These are phyloP conservation scores for Mucor sp. DNA, from an alignment of 371 early-diverging fungal genomes.

Conservation along the genomic window DNA sequence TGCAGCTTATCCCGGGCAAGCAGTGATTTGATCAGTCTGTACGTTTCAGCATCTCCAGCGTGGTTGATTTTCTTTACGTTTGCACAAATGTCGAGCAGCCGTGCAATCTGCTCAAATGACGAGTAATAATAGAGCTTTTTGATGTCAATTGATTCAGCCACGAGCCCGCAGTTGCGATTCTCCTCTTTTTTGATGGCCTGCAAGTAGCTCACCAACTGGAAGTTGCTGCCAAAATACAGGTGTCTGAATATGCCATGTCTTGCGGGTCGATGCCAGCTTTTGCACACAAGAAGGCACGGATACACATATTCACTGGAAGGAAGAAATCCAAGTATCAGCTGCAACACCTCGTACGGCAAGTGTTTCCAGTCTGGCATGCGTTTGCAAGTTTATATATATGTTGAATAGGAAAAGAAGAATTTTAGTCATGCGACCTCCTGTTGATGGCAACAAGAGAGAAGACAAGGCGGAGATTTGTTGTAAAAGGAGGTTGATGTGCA, in stretches of 20 bases:
- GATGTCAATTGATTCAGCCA: neutral
- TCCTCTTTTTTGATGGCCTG: neutral
- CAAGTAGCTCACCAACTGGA: neutral
- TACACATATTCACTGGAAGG: neutral
- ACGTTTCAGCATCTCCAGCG: neutral
- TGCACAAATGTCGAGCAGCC: neutral
- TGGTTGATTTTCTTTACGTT: neutral
- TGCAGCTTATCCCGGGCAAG: neutral
- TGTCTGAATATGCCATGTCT: neutral
- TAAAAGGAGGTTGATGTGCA: too few species aligned
- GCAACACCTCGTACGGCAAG: neutral
- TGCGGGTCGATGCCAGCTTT: neutral
- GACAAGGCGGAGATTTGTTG: too few species aligned
- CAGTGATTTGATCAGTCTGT: neutral
- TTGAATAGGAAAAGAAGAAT: neutral
- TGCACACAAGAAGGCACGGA: neutral
- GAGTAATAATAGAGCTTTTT: neutral
- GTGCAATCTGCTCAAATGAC: neutral
- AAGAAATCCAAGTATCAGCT: neutral
- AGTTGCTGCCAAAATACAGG: neutral
- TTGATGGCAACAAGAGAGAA: neutral
- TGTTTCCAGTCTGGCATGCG: neutral
- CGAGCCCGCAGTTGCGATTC: neutral
- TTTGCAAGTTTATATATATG: neutral
- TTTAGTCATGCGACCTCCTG: neutral